Evolutionary conservation across 192 early-diverging fungal species (phyloP), one percentile per base, ranked within the genome.

Genomic region (Coemansia sp.): DNA sequence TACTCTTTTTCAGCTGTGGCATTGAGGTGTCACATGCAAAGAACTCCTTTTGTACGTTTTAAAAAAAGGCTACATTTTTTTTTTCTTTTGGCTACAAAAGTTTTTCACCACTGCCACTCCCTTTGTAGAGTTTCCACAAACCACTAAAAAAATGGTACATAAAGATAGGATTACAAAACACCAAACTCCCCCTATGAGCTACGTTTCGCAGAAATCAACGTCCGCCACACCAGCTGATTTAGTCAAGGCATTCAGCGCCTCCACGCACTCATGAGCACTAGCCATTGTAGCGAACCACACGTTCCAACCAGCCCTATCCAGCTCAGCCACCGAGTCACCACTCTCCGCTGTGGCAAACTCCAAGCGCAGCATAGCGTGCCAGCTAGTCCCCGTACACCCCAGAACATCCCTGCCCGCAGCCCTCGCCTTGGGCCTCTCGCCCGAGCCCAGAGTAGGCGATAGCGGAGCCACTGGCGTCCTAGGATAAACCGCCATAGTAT

Each of bases 221-320:
- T 48, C 67, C 16, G 39, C 11, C 13, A 43, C 45, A 14, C 67
- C 70, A 6, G 60, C 59, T 6, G 58, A 38, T 8, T 13, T 59
- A 12, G 73, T 67, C 61, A 81, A 64, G 2, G n/a, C 38, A 5
- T 52, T 41, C 28, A 84, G 60, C 7, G 82, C 66, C 37, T 84
- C 82, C n/a, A 63, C 62, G 28, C 73, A 76, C 52, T 84, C 82
- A 1, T 57, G 47, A 4, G 76, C 76, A 28, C 76, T 79, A 10
- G 82, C 65, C 20, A 47, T 14, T 10, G 73, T 76, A 7, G 70
- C 74, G 34, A 84, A 84, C 75, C 77, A 76, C 18, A 84, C 55
- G n/a, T 34, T 43, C 82, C 82, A 72, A 6, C 61, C 53, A 47
- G 56, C 11, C 57, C 16, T 26, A 18, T 39, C 28, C n/a, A 39